Base-by-base conservation (phyloP, 2,329 filamentous ascomycete species). In the Aspergillus fumigatus region DNA sequence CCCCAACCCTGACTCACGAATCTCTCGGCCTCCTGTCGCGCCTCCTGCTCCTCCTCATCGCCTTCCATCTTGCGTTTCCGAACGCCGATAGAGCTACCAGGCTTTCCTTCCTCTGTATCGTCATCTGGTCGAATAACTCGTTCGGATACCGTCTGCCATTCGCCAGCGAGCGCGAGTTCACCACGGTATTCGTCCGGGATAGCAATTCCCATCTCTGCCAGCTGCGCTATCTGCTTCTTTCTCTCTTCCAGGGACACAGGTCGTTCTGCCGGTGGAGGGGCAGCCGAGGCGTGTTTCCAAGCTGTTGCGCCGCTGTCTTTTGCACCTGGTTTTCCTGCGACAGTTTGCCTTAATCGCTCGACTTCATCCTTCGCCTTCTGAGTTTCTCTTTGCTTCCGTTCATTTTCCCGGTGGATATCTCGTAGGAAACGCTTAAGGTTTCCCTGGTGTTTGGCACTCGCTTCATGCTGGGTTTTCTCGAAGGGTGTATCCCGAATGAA, bases 401-500 rank as follows among this genome's bases (percentile, higher is more conserved):
- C 91, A 72, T 95, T 89, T 55, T 83, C 84, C 64, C 89, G 89
- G 77, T 97, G 92, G 7, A 99, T 82, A 59, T 95, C 89, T 62
- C 92, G 88, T 8, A 99, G 82, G 64, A 92, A 94, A 53, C 93
- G 90, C 76, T 96, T 95, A 59, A 97, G 84, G 62, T 84, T 88
- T 68, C 85, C 84, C 77, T 96, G 91, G 74, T 97, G 92, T 72
- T 88, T 91, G 14, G 79, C 87, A 0, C 90, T 96, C 26, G 89
- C 84, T 75, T 97, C 92, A 76, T 97, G 92, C 75, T 97, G 93
- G 62, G 86, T 82, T 65, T 88, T 88, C 73, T 96, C 92, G 74
- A 97, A 85, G 65, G 90, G 87, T 23, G 92, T 97, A 79, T 99
- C 94, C 75, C 90, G 89, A 51, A 99, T 89, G 75, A 87, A 97